Evolutionary conservation across 345 rosid species (phyloP).

Genomic region (Psidium guajava): DNA sequence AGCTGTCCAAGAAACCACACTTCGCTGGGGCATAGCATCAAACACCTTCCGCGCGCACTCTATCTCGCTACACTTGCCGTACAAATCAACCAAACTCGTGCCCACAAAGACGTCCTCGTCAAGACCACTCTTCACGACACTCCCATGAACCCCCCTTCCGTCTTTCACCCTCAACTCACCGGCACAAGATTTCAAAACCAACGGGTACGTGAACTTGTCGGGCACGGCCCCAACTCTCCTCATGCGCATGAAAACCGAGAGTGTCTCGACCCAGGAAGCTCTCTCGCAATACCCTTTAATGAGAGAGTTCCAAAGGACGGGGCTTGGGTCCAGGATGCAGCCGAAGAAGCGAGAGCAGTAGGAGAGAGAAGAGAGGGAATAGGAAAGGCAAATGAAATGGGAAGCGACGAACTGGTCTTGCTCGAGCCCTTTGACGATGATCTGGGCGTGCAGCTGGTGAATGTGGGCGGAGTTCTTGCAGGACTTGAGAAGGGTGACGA

Average conservation of each 20-base stretch:
- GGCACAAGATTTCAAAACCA: conserved; percentile 47
- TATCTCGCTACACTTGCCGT: conserved; percentile 48
- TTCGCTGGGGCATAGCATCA: conserved; percentile 41
- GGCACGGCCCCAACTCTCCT: conserved; percentile 28
- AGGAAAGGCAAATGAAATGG: conserved; percentile 24
- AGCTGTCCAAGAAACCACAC: conserved; percentile 71
- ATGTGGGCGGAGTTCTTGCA: conserved; percentile 40
- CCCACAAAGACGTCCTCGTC: conserved; percentile 37
- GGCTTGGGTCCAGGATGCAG: conserved; percentile 29
- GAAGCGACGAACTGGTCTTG: conserved; percentile 53
- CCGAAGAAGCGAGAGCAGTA: conserved; percentile 39
- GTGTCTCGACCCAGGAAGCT: conserved; percentile 13
- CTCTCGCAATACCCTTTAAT: conserved; percentile 26
- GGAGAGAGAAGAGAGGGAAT: conserved; percentile 21
- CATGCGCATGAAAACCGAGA: conserved; percentile 47
- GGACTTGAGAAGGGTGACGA: conserved; percentile 35
- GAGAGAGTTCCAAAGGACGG: conserved; percentile 51
- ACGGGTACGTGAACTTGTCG: conserved; percentile 40
- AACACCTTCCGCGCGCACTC: conserved; percentile 45
- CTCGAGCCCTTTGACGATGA: conserved; percentile 63
- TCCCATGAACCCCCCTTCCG: conserved; percentile 48
- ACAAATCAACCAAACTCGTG: conserved; percentile 54
- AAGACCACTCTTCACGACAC: conserved; percentile 28
- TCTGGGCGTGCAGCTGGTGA: conserved; percentile 54
- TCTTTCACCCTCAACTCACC: conserved; percentile 16